phyloP scores from a whole-genome alignment of 2,329 filamentous ascomycete genomes.

The Xylariales sp. region DNA sequence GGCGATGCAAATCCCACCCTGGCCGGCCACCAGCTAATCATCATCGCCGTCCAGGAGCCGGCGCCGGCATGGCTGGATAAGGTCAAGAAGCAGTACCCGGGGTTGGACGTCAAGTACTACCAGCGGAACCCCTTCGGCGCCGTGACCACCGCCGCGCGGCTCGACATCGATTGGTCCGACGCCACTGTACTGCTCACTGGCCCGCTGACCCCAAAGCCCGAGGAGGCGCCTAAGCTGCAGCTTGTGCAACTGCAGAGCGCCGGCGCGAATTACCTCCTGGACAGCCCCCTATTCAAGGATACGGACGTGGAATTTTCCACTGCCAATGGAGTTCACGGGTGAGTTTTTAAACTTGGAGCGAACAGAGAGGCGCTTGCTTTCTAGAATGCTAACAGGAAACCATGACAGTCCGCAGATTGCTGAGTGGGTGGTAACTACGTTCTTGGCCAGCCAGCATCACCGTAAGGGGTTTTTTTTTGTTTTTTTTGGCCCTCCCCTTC shows the following conservation, averaged over 20 bases:
- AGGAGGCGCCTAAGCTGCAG: conserved; percentile 41
- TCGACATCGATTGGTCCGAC: conserved; percentile 37
- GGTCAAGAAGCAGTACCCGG: conserved; percentile 36
- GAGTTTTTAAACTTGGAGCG: no score
- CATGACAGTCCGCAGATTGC: conserved; percentile 48
- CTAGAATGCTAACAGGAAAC: neutral
- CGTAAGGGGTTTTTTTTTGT: no score
- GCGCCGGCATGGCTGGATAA: conserved; percentile 28
- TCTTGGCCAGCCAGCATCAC: conserved; percentile 42
- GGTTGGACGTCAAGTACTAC: conserved; percentile 32
- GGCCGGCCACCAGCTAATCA: conserved; percentile 42
- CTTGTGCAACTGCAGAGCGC: conserved; percentile 52
- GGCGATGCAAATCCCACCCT: conserved; percentile 30
- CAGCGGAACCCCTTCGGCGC: conserved; percentile 22
- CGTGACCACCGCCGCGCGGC: conserved; percentile 16
- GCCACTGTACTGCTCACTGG: conserved; percentile 46
- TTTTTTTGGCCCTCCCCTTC: no score
- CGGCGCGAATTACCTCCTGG: conserved; percentile 45
- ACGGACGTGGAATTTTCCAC: conserved; percentile 48
- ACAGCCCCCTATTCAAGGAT: conserved; percentile 43
- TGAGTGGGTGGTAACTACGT: conserved; percentile 52
- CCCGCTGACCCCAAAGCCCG: conserved; percentile 34
- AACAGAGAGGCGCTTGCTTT: no score
- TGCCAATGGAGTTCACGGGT: conserved; percentile 56
- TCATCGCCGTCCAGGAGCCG: conserved; percentile 29